A percentile compares a stretch with the other conserved stretches of the same genome.
Conservation (phyloP, 768 basidiomycete genomes). For the Neoboletus brunneissimus region DNA sequence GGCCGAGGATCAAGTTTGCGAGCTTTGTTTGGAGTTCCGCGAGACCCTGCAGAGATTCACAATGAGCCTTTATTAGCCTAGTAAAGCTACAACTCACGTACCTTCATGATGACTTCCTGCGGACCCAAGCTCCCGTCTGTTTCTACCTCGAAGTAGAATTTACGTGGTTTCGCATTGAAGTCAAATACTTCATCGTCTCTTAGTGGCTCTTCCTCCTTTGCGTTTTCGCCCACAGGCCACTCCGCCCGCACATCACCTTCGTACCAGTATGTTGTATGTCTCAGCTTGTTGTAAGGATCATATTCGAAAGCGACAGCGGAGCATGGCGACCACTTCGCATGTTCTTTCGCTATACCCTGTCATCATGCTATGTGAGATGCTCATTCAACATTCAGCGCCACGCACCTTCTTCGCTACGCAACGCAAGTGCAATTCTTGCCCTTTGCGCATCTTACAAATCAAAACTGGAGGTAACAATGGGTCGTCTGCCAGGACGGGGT, state of each 20-base stretch:
- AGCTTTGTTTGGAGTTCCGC: slow-evolving; percentile 77
- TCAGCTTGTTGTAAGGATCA: slow-evolving; percentile 94
- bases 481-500: slow-evolving; percentile 46
- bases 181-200: slow-evolving; percentile 84
- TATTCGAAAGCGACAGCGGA: slow-evolving; percentile 96
- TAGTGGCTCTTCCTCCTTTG: slow-evolving; percentile 75
- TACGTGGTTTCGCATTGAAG: slow-evolving; percentile 80
- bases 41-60: slow-evolving; percentile 52
- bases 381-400: not conserved
- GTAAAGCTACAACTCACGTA: slow-evolving; percentile 26
- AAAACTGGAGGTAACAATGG: slow-evolving; percentile 65
- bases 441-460: slow-evolving; percentile 89
- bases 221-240: slow-evolving; percentile 91
- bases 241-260: slow-evolving; percentile 78
- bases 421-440: slow-evolving; percentile 81
- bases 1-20: slow-evolving; percentile 72
- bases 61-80: not conserved
- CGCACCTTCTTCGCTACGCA: slow-evolving; percentile 94
- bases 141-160: slow-evolving; percentile 95
- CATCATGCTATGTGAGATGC: not conserved
- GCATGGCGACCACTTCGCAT: slow-evolving; percentile 98
- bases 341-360: slow-evolving; percentile 97
- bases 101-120: slow-evolving; percentile 88
- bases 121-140: slow-evolving; percentile 87
- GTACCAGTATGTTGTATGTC: slow-evolving; percentile 95